phyloP scores from a whole-genome alignment of 106 monocot genomes.

The Alisma plantagoaquatica region DNA sequence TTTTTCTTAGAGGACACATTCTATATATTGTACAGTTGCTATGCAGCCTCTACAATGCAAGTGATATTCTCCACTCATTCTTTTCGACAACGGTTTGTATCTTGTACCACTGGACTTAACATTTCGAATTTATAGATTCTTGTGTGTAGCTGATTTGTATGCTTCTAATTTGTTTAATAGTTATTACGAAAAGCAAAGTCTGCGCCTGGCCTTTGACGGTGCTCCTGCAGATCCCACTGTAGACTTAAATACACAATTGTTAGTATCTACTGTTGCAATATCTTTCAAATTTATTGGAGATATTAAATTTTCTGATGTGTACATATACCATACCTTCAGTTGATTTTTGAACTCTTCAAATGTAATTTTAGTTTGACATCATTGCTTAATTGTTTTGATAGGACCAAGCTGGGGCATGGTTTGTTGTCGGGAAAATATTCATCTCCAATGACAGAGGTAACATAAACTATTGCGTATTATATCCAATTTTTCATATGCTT shows the following conservation, averaged over 20 bases:
- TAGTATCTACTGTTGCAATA: slow-evolving; percentile 24
- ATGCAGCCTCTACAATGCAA: slow-evolving; percentile 95
- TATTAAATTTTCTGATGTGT: too few relatives aligned
- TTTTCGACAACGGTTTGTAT: slow-evolving; percentile 58
- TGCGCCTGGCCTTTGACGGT: slow-evolving; percentile 49
- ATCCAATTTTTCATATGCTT: too few relatives aligned
- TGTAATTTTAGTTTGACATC: too few relatives aligned
- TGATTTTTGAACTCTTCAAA: too few relatives aligned
- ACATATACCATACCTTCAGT: too few relatives aligned
- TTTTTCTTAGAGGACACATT: background rate
- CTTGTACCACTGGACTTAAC: background rate
- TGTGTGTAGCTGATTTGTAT: background rate
- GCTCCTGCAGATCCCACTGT: slow-evolving; percentile 89
- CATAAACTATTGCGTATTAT: too few relatives aligned
- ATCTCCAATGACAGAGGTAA: slow-evolving; percentile 45
- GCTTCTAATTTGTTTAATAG: slow-evolving; percentile 19
- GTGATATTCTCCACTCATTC: slow-evolving; percentile 64
- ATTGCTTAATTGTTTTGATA: too few relatives aligned
- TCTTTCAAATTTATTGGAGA: too few relatives aligned
- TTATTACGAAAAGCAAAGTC: slow-evolving; percentile 68
- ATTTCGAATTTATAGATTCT: background rate
- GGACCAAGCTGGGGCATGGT: slow-evolving; percentile 85
- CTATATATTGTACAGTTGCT: slow-evolving; percentile 53
- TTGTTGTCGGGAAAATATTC: slow-evolving; percentile 95
- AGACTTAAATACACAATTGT: slow-evolving; percentile 95